Conservation (phyloP, 148 eudicot genomes). For the Amaranthus hypochondriacus region DNA sequence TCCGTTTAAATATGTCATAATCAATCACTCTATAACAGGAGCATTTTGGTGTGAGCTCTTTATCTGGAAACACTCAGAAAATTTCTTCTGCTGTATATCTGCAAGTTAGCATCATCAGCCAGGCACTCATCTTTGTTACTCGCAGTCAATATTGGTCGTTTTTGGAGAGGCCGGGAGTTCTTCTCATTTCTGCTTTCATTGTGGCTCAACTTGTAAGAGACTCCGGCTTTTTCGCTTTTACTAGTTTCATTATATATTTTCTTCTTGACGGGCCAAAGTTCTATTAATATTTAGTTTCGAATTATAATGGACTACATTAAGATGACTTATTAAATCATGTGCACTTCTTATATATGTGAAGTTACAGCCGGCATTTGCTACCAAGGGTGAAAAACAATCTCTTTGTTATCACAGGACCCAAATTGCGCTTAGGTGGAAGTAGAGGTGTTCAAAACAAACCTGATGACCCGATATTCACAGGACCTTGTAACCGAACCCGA, state of each 20-base stretch:
- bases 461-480: no score
- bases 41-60: constrained; percentile 48
- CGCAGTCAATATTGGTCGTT: constrained; percentile 82
- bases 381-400: no score
- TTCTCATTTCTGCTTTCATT: constrained; percentile 62
- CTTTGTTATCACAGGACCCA: no score
- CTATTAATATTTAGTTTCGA: no score
- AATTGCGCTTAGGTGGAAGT: no score
- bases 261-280: background rate
- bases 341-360: no score
- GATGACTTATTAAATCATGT: no score
- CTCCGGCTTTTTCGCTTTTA: background rate
- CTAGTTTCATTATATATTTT: background rate
- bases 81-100: constrained; percentile 67
- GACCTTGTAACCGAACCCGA: no score
- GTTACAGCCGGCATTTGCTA: no score
- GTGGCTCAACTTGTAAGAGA: constrained; percentile 60
- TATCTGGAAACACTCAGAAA: constrained; percentile 45
- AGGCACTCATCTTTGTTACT: constrained; percentile 80
- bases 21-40: constrained; percentile 26
- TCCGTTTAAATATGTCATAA: background rate
- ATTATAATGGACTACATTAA: no score
- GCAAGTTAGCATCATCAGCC: constrained; percentile 82
- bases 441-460: no score
- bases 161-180: constrained; percentile 65